Evolutionary conservation across 768 basidiomycete species (phyloP).

Genomic region (Tylopilus cervinicoccineus): DNA sequence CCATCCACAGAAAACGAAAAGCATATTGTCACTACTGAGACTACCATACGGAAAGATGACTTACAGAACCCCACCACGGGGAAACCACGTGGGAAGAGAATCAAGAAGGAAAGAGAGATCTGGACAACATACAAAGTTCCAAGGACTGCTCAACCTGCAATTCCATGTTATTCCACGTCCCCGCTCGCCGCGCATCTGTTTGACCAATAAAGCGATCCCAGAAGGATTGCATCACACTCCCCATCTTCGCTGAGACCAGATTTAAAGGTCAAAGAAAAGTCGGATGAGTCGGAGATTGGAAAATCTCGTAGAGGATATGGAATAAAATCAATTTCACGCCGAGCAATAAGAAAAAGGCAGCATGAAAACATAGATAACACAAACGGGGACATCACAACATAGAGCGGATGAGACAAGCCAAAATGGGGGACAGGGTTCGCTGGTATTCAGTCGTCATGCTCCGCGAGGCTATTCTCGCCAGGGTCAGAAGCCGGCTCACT

Average conservation of each 20-base stretch:
- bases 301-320: constrained; percentile 21
- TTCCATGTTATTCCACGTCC: constrained; percentile 18
- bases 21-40: neutral
- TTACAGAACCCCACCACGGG: neutral
- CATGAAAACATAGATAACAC: constrained; percentile 7
- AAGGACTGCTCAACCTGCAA: constrained; percentile 12
- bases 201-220: constrained; percentile 31
- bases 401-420: constrained; percentile 1
- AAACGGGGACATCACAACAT: constrained; percentile 12
- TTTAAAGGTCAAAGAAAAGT: constrained; percentile 32
- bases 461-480: constrained; percentile 22
- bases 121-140: neutral
- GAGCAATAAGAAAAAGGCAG: constrained; percentile 4
- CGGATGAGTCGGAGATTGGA: constrained; percentile 17
- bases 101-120: neutral
- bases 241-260: constrained; percentile 15
- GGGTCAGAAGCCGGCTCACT: constrained; percentile 26
- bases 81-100: neutral
- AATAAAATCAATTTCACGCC: constrained; percentile 25
- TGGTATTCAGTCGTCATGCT: constrained; percentile 20
- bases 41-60: neutral
- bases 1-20: constrained; percentile 1
- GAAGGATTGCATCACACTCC: constrained; percentile 13
- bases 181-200: constrained; percentile 19
- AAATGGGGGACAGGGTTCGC: neutral